Base-by-base conservation (phyloP, 495 filamentous ascomycete species). In the Lichenothelia convexa region DNA sequence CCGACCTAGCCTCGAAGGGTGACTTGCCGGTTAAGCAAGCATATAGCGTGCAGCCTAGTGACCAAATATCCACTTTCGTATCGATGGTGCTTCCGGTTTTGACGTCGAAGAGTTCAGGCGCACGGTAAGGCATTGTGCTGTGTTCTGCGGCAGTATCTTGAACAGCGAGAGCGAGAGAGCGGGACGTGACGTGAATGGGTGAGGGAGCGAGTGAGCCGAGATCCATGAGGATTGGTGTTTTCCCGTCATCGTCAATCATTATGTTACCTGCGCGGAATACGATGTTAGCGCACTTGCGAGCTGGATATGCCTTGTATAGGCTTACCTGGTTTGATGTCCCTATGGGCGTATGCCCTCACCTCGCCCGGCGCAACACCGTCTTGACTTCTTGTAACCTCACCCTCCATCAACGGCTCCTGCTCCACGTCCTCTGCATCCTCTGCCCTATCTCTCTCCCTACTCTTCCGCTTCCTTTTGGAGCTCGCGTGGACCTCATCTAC, bases 21-120 rank as follows among this genome's bases (percentile, higher is more conserved):
- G 80, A 89, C 54, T 95, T 93, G 18, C 89, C 89, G 35, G 93
- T 81, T 15, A 97, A 60, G 44, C 91, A 94, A 16, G 91, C 87
- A 59, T 92, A 97, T 23, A 97, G 63, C 0, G 91, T 95, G 60
- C 87, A 94, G 19, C 89, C 89, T 16, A 97, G 62, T 2, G 82
- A 92, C 89, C 89, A 97, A 45, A 97, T 91, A 49, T 97, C 89
- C 27, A 93, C 89, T 54, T 93, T 95, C 13, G 89, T 93, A 53
- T 97, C 89, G 47, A 97, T 76, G 31, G 81, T 69, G 7, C 76
- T 78, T 23, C 83, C 87, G 3, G 85, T 94, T 55, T 93, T 92
- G 38, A 95, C 91, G 49, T 97, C 89, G 54, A 97, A 97, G 22
- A 97, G 75, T 57, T 97, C 89, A 0, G 89, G 89, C 2, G 89